phyloP scores from a whole-genome alignment of 169 alveolate genomes.

The Plasmodium coatneyi region DNA sequence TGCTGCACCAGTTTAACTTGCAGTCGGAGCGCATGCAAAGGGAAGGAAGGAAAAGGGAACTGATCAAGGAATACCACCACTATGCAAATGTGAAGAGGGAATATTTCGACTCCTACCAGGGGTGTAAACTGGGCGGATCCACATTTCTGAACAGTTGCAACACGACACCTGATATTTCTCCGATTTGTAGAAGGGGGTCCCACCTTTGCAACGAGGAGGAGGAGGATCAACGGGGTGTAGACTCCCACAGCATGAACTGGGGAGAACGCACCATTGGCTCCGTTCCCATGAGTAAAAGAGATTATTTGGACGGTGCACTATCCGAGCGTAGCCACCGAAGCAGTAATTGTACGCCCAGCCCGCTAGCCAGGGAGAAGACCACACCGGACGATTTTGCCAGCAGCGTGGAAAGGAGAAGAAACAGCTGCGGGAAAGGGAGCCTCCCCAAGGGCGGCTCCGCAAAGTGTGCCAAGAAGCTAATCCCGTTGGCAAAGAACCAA shows the following conservation, averaged over 20 bases:
- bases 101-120: not conserved
- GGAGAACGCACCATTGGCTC: not conserved
- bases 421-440: not conserved
- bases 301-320: not conserved
- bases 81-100: conserved; percentile 28
- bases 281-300: not conserved
- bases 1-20: conserved; percentile 19
- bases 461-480: conserved; percentile 27
- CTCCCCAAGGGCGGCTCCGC: not conserved
- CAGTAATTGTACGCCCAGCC: not conserved
- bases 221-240: not conserved
- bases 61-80: conserved; percentile 33
- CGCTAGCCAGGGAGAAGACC: not conserved
- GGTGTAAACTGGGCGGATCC: not conserved
- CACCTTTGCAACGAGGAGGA: not conserved
- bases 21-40: not conserved
- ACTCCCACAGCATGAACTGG: not conserved
- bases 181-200: not conserved
- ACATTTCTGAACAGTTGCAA: conserved; percentile 4
- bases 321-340: not conserved
- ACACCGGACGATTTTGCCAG: not conserved
- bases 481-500: conserved; percentile 67
- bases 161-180: not conserved
- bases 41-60: conserved; percentile 1
- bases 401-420: not conserved